Conservation (phyloP, 2,329 filamentous ascomycete genomes). For the Colletotrichum sidae region DNA sequence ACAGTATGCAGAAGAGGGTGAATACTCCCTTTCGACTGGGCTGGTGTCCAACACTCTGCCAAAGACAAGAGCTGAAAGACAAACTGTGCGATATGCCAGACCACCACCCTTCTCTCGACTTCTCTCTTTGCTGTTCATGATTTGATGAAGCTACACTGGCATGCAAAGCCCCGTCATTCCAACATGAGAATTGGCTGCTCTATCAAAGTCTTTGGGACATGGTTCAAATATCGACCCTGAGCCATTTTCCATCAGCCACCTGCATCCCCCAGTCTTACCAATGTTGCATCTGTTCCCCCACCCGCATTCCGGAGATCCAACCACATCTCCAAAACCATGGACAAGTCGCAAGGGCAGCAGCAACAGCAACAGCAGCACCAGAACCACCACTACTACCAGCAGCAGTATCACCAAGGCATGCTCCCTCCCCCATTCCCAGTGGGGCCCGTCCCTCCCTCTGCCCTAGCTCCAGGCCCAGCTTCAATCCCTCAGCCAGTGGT, state of each 20-base stretch:
- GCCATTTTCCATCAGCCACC: constrained; percentile 23
- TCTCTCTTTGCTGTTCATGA: constrained; percentile 33
- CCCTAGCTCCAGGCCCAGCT: neutral
- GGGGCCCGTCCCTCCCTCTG: neutral
- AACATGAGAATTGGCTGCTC: constrained; percentile 15
- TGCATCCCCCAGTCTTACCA: constrained; percentile 21
- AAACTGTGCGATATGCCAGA: constrained; percentile 29
- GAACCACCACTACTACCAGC: neutral
- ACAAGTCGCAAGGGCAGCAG: constrained; percentile 24
- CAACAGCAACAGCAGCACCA: constrained; percentile 10
- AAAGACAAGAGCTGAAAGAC: constrained; percentile 33
- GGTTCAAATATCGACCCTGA: constrained; percentile 36
- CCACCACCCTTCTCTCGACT: constrained; percentile 28
- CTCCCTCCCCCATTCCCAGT: constrained; percentile 25
- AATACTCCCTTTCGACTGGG: constrained; percentile 20
- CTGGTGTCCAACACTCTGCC: constrained; percentile 14
- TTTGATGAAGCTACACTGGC: constrained; percentile 2
- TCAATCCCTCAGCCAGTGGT: constrained; percentile 3
- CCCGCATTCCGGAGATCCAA: constrained; percentile 19
- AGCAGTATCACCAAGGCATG: constrained; percentile 16
- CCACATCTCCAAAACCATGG: neutral
- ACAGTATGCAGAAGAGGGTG: constrained; percentile 29
- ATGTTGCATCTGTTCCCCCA: constrained; percentile 30
- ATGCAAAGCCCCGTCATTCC: constrained; percentile 31
- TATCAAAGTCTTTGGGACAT: constrained; percentile 12